Conservation (phyloP, 1,284 basidiomycete species). For the Ustilago bromivora region DNA sequence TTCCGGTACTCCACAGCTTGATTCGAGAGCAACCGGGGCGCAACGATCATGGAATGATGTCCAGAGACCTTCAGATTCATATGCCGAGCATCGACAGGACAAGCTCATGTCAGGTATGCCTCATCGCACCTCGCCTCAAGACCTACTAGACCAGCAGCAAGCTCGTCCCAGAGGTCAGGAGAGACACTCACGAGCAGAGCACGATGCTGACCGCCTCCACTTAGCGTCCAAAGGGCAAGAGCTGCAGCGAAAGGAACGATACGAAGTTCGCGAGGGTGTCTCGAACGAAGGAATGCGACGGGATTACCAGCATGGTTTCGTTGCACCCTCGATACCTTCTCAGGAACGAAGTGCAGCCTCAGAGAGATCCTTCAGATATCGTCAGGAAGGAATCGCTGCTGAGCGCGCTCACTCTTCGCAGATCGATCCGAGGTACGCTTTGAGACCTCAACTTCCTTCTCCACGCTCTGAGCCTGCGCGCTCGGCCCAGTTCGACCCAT, state of each 20-base stretch:
- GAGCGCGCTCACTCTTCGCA: background rate
- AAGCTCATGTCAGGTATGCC: background rate
- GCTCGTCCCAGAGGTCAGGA: background rate
- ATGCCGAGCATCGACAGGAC: background rate
- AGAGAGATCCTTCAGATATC: background rate
- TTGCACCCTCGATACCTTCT: background rate
- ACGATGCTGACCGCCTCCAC: background rate
- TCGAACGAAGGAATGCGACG: background rate
- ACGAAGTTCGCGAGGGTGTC: background rate
- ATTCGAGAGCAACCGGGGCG: background rate
- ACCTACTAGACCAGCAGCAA: background rate
- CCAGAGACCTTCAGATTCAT: background rate
- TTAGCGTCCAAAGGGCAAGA: background rate
- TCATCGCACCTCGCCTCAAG: background rate
- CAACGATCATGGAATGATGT: background rate
- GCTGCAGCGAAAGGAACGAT: background rate
- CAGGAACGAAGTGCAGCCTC: background rate
- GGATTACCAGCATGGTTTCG: background rate
- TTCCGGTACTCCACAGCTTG: background rate
- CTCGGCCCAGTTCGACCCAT: background rate
- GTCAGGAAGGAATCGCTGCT: background rate
- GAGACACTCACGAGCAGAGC: background rate
- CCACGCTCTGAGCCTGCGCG: background rate
- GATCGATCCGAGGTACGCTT: background rate
- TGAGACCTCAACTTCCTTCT: conserved; percentile 6